Base-by-base conservation (phyloP, 805 yeast genomes). In the Phaffomyces antillensis region DNA sequence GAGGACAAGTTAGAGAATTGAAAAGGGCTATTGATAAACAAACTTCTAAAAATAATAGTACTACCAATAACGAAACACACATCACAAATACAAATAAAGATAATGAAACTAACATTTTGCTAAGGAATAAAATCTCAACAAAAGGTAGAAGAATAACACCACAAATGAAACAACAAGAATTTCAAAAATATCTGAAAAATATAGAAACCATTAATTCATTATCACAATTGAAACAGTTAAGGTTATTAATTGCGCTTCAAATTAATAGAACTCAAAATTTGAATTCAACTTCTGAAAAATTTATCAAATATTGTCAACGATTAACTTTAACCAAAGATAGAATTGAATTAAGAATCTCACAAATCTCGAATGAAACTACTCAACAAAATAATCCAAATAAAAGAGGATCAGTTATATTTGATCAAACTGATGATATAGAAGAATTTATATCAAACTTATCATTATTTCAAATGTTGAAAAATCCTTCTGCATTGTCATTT, bases 21-120 rank as follows among this genome's bases (percentile, higher is more conserved):
- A 66, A 95, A 48, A 77, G 74, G 20, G 85, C 86, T 1, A 65
- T 89, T 32, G 83, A 81, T 49, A 74, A 77, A 49, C 93, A 88
- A 54, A 43, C 48, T 11, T 40, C 46, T 5, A 40, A 26, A 10
- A 5, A 34, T 20, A 20, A 20, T 20, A 20, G 6, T 20, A 5
- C 23, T 13, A 33, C 17, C 13, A 32, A 32, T 32, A 12, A 30
- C n/a, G 18, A 32, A 32, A 8, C 35, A 28, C 12, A 32, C 16
- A 18, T 38, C 25, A 9, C 6, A 4, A 16, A 11, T 5, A 33
- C 8, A 20, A 28, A 32, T 8, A 18, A 31, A 16, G 17, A 16
- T 2, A 4, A 10, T 20, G 43, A 34, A 11, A 23, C 30, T 12
- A 30, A 32, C 9, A 20, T 31, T 11, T 28, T 5, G 30, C 13